phyloP scores from a whole-genome alignment of 2,329 filamentous ascomycete species.

The Fusarium circinatum region DNA sequence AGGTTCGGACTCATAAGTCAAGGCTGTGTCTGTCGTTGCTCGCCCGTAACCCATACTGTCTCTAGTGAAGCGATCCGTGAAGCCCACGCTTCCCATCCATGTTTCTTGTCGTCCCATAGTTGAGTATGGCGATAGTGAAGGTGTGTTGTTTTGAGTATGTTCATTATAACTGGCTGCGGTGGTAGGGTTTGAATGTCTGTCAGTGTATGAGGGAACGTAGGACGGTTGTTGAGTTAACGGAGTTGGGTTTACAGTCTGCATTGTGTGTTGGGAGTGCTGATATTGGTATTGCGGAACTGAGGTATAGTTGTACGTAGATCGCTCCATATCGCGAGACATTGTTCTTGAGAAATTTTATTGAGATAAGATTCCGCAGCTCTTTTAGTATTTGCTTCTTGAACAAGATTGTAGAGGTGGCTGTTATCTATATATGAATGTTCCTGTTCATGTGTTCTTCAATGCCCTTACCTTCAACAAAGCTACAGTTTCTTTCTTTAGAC shows the following conservation, averaged over 20 bases:
- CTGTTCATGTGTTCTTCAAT: too few species aligned
- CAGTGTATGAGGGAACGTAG: neutral
- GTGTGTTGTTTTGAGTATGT: neutral
- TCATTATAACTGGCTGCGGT: accelerated
- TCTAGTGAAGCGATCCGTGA: conserved; percentile 20
- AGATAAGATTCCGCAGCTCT: neutral
- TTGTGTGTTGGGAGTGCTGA: neutral
- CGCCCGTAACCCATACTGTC: conserved; percentile 12
- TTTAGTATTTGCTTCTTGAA: accelerated
- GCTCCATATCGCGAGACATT: neutral
- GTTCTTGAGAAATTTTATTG: neutral
- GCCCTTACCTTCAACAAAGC: neutral
- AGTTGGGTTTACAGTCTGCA: conserved; percentile 20
- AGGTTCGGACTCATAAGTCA: conserved; percentile 17
- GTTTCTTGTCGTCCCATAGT: neutral
- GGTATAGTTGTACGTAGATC: neutral
- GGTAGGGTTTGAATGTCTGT: neutral
- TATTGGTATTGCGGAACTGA: neutral
- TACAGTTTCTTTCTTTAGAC: conserved; percentile 18
- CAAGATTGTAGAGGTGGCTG: neutral
- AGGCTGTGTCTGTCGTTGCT: neutral
- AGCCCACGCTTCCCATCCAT: conserved; percentile 38
- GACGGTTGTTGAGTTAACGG: neutral
- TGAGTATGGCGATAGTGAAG: neutral
- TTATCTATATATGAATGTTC: neutral